phyloP scores from a whole-genome alignment of 2,329 filamentous ascomycete species.

The Aspergillus sojae region DNA sequence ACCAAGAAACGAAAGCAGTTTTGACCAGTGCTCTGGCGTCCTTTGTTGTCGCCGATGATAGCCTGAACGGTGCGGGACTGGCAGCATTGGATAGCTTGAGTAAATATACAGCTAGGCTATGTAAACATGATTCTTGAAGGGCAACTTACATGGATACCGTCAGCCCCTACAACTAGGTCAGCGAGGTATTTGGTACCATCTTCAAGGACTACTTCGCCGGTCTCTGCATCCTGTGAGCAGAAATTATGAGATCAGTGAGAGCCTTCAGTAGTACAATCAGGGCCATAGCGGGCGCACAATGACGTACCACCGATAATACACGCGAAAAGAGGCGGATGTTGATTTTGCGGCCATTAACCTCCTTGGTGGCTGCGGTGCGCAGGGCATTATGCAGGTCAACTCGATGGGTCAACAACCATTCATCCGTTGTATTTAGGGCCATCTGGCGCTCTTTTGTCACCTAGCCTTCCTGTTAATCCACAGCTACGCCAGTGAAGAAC shows the following conservation, averaged over 20 bases:
- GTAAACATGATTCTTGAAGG: background rate
- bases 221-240: background rate
- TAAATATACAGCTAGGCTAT: background rate
- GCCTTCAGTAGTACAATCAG: background rate
- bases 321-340: background rate
- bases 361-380: background rate
- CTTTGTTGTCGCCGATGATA: constrained; percentile 21
- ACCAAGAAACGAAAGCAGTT: constrained; percentile 43
- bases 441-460: background rate
- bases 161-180: background rate
- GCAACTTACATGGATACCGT: background rate
- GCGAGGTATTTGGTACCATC: background rate
- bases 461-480: background rate
- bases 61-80: constrained; percentile 4
- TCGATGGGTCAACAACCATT: background rate
- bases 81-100: background rate
- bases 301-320: background rate
- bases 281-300: background rate
- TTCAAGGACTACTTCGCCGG: background rate
- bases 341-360: background rate
- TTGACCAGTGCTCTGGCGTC: constrained; percentile 28
- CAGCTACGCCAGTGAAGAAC: background rate
- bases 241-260: background rate
- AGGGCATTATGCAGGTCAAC: background rate
- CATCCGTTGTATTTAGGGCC: background rate